Conservation (phyloP, 1,284 basidiomycete genomes). For the Porodaedalea pini region DNA sequence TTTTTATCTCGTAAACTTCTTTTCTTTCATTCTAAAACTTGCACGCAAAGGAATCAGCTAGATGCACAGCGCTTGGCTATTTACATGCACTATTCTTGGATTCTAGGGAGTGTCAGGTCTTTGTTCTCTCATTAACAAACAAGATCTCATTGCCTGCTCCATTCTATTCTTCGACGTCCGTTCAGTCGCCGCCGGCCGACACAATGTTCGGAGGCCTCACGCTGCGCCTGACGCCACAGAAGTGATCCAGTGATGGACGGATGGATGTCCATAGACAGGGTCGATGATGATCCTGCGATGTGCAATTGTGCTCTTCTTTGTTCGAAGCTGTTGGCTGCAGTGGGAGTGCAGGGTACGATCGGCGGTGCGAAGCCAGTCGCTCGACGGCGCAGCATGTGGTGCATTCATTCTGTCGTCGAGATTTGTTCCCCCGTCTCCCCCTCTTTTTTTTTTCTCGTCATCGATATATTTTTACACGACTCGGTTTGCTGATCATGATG, state of each 20-base stretch:
- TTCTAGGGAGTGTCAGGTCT: background rate
- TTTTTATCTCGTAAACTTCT: background rate
- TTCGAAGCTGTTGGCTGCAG: background rate
- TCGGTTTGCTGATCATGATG: constrained; percentile 1
- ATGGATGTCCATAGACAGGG: background rate
- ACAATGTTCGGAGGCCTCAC: background rate
- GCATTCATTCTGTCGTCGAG: background rate
- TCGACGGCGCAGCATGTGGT: background rate
- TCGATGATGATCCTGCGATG: background rate
- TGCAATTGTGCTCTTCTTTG: background rate
- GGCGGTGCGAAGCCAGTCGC: background rate
- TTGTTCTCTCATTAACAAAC: background rate
- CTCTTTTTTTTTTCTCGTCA: no score
- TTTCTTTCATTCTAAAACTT: background rate
- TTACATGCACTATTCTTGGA: background rate
- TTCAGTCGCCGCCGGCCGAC: background rate
- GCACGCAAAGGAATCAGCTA: background rate
- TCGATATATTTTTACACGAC: background rate
- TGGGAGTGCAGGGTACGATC: background rate
- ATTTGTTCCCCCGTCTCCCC: no score
- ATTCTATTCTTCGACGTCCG: constrained; percentile 1
- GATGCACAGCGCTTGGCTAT: background rate
- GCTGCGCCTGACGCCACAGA: constrained; percentile 12
- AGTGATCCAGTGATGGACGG: background rate
- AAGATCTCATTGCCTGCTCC: background rate